Conservation (phyloP, 169 alveolate species). For the Plasmodium ovale region DNA sequence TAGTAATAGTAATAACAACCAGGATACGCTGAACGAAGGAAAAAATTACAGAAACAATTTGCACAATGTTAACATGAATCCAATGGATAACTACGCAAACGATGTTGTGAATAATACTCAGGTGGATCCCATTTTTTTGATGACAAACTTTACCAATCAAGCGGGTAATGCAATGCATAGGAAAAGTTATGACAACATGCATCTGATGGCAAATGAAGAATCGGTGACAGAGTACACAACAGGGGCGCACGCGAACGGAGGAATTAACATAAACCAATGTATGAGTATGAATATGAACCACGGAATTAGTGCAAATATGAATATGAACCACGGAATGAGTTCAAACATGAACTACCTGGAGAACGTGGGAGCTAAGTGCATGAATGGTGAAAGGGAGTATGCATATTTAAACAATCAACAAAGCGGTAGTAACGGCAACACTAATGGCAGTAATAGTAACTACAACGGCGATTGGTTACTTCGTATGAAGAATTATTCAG, state of each 20-base stretch:
- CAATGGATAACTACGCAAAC: slow-evolving; percentile 17
- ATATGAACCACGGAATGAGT: too few species aligned
- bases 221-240: not conserved
- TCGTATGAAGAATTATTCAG: not conserved
- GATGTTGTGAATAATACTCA: slow-evolving; percentile 14
- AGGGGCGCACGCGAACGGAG: not conserved
- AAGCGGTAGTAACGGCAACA: not conserved
- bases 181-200: not conserved
- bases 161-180: not conserved
- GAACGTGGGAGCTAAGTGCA: too few species aligned
- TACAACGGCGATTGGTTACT: not conserved
- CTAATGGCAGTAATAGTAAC: slow-evolving; percentile 1
- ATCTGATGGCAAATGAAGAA: not conserved
- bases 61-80: slow-evolving; percentile 18
- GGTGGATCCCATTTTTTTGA: not conserved
- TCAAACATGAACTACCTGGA: not conserved
- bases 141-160: not conserved
- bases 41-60: not conserved
- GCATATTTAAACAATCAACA: not conserved
- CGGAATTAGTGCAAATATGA: not conserved
- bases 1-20: slow-evolving; percentile 4
- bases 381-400: not conserved
- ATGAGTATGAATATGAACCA: not conserved
- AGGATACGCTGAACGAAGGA: not conserved
- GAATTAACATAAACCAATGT: not conserved